Evolutionary conservation across 2,329 filamentous ascomycete genomes (phyloP).

Genomic region (Sphaerostilbella broomeana): DNA sequence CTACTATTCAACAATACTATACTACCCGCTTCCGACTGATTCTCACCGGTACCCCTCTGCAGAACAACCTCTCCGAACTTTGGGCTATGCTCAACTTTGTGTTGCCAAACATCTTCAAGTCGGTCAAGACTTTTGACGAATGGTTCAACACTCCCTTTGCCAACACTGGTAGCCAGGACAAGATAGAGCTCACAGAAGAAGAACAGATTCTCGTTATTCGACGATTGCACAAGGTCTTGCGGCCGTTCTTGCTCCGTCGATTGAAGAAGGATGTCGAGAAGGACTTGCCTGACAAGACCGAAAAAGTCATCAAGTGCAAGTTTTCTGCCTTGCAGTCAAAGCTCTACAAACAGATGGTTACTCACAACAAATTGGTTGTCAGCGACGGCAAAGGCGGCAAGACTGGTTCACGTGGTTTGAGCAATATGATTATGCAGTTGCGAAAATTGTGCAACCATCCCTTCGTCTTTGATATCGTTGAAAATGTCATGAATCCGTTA

Average conservation of each 20-base stretch:
- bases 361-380: slow-evolving; percentile 88
- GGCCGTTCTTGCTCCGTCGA: slow-evolving; percentile 94
- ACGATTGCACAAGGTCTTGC: slow-evolving; percentile 93
- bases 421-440: slow-evolving; percentile 99
- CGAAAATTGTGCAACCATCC: slow-evolving; percentile 98
- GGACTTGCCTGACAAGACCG: slow-evolving; percentile 96
- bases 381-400: slow-evolving; percentile 94
- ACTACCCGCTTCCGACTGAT: slow-evolving; percentile 91
- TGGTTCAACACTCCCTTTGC: slow-evolving; percentile 99
- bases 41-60: slow-evolving; percentile 90
- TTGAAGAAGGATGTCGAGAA: slow-evolving; percentile 99
- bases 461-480: slow-evolving; percentile 96
- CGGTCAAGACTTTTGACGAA: slow-evolving; percentile 96
- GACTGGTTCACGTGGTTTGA: slow-evolving; percentile 86
- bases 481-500: slow-evolving; percentile 93
- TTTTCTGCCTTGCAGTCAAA: slow-evolving; percentile 91
- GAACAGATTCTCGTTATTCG: slow-evolving; percentile 97
- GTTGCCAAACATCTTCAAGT: slow-evolving; percentile 97
- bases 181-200: slow-evolving; percentile 99
- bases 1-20: slow-evolving; percentile 92
- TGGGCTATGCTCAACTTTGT: slow-evolving; percentile 99
- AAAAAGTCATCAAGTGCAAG: slow-evolving; percentile 98
- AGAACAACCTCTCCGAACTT: slow-evolving; percentile 93
- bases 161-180: slow-evolving; percentile 95
- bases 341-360: slow-evolving; percentile 95